Base-by-base conservation (phyloP, 2,329 filamentous ascomycete genomes). In the Aspergillus clavatus region DNA sequence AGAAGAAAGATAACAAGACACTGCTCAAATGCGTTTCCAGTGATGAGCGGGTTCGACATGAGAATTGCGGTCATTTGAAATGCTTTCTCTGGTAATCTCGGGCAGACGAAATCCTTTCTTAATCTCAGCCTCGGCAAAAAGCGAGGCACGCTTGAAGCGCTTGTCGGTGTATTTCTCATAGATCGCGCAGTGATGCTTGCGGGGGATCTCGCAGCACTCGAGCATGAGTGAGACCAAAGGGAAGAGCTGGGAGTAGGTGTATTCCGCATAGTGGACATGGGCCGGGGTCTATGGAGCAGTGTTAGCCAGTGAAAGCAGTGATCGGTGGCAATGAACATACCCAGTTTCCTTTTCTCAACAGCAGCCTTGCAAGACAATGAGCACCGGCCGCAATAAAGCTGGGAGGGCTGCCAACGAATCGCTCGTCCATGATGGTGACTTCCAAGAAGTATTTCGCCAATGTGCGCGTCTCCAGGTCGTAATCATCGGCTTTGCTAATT, bases 401-500 rank as follows among this genome's bases (percentile, higher is more conserved):
- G 2, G 91, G 87, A 24, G 88, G 86, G 57, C 86, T 89, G 21
- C 87, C 88, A 27, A 98, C 89, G 61, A 98, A 97, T 16, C 91
- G 86, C 74, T 97, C 90, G 63, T 98, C 93, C 89, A 97, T 96
- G 66, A 97, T 84, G 28, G 89, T 94, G 44, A 97, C 80, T 67
- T 98, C 93, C 21, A 98, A 77, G 70, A 98, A 96, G 72, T 98
- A 98, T 72, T 98, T 98, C 58, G 93, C 89, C 43, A 98, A 74
- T 4, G 93, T 97, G 28, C 93, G 82, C 8, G 91, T 96, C 71
- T 98, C 91, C 38, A 95, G 75, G 62, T 98, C 90, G 63, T 97
- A 98, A 63, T 96, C 89, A 64, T 98, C 93, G 11, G 93, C 93
- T 74, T 97, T 97, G 82, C 91, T 97, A 69, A 97, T 93, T 45